Conservation (phyloP, 176 grass and related monocot genomes). For the Aegilops speltoides region DNA sequence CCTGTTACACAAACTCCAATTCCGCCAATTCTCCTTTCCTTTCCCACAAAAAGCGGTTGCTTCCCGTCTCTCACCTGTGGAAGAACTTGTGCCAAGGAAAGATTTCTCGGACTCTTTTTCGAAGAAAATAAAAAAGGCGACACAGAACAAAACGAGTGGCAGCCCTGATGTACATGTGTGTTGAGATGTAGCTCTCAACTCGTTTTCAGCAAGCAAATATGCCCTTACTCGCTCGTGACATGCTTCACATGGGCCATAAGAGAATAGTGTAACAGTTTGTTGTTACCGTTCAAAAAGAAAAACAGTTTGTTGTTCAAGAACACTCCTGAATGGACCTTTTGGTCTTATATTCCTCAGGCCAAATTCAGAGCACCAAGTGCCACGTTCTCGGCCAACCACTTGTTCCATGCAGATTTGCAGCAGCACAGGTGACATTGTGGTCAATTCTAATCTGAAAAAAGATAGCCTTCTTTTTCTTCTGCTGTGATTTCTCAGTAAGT, state of each 20-base stretch:
- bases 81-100: conserved; percentile 19
- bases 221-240: conserved; percentile 13
- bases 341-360: conserved; percentile 16
- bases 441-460: conserved; percentile 27
- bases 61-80: conserved; percentile 1
- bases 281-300: too few relatives aligned
- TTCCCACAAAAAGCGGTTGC: not conserved
- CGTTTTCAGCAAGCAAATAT: conserved; percentile 41
- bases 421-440: not conserved
- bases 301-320: conserved; percentile 17
- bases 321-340: conserved; percentile 20
- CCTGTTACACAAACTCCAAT: too few relatives aligned
- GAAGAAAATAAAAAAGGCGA: conserved; percentile 5
- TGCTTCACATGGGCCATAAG: conserved; percentile 20
- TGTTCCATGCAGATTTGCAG: conserved; percentile 29
- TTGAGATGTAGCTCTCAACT: conserved; percentile 32
- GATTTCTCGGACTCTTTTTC: conserved; percentile 27
- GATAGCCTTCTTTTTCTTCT: conserved; percentile 31
- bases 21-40: not conserved
- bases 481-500: not conserved
- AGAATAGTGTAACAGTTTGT: conserved; percentile 17
- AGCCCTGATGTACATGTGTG: not conserved
- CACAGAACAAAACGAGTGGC: not conserved
- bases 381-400: conserved; percentile 36
- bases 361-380: conserved; percentile 27